Evolutionary conservation across 345 rosid species (phyloP), one percentile per base, ranked within the genome.

Genomic region (Diplotaxis tenuifolia): DNA sequence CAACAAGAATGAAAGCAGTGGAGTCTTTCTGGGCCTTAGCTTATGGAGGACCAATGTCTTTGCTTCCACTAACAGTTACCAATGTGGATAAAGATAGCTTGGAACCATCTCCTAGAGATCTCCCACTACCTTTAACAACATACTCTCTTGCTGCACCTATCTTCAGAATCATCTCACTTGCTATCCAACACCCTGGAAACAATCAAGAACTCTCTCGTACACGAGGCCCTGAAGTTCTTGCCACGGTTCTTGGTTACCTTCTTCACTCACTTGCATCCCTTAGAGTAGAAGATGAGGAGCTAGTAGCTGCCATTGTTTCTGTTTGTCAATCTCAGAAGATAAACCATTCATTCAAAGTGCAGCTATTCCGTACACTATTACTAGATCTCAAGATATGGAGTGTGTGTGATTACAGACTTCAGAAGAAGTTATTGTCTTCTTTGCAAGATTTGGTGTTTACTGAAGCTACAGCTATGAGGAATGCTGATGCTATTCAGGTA

Each of bases 11-110:
- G 85, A 86, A 89, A 75, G 85, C 98, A 9, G 87, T 81, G 75
- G 96, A 95, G 79, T 91, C 98, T 38, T 78, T 95, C 34, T 92
- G 99, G 98, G 99, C 96, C 38, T 80, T 92, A 80, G 91, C 96
- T 71, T 86, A 88, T 78, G 99, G 99, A 65, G 99, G 99, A 49
- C 94, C 99, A 75, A 75, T 95, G 89, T 92, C 88, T 72, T 84
- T 95, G 82, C 96, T 95, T 84, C 97, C 99, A 75, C 65, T 95
- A 66, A 83, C 75, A 14, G 88, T 95, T 32, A 83, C 88, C 73
- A 75, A 75, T 78, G 89, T 90, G 73, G 75, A 85, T 75, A 78
- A 81, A 71, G 89, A 87, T 68, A 90, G 76, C 74, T 68, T 95
- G 69, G 91, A 86, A 45, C 96, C 90, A 7, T 79, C 81, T 76